phyloP scores from a whole-genome alignment of 1,139 yeast species.

The Yarrowia galli region DNA sequence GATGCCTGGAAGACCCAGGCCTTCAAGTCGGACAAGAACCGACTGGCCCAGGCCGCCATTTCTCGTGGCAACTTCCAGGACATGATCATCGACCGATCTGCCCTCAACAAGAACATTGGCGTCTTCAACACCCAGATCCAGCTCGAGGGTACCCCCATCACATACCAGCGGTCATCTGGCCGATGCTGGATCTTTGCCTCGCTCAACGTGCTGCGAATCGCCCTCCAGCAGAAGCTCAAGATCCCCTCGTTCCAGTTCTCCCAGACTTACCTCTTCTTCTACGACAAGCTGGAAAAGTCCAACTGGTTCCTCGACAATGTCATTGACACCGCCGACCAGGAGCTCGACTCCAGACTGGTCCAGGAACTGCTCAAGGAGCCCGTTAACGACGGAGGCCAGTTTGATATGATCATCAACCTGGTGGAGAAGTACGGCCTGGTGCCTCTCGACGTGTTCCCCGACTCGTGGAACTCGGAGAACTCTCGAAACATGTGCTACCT shows the following conservation, averaged over 20 bases:
- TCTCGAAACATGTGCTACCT: conserved; percentile 60
- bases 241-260: conserved; percentile 64
- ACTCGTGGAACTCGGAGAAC: conserved; percentile 63
- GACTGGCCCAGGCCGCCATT: conserved; percentile 65
- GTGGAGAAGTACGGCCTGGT: conserved; percentile 68
- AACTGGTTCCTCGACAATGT: conserved; percentile 67
- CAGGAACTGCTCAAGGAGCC: conserved; percentile 60
- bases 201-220: conserved; percentile 65
- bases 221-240: conserved; percentile 61
- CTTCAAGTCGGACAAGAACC: conserved; percentile 61
- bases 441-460: conserved; percentile 67
- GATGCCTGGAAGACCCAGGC: conserved; percentile 62
- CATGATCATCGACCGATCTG: conserved; percentile 55
- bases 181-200: conserved; percentile 77
- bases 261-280: conserved; percentile 63
- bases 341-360: conserved; percentile 63
- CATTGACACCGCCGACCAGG: conserved; percentile 61
- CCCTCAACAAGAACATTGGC: conserved; percentile 55
- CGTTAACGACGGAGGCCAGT: conserved; percentile 73
- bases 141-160: conserved; percentile 63
- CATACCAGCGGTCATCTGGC: conserved; percentile 67
- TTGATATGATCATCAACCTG: conserved; percentile 72
- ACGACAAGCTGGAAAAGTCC: conserved; percentile 65
- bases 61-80: conserved; percentile 59
- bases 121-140: conserved; percentile 63